A percentile compares a stretch with the other conserved stretches of the same genome.
Conservation (phyloP, 208 protist species). For the Wallacemonas sp. region DNA sequence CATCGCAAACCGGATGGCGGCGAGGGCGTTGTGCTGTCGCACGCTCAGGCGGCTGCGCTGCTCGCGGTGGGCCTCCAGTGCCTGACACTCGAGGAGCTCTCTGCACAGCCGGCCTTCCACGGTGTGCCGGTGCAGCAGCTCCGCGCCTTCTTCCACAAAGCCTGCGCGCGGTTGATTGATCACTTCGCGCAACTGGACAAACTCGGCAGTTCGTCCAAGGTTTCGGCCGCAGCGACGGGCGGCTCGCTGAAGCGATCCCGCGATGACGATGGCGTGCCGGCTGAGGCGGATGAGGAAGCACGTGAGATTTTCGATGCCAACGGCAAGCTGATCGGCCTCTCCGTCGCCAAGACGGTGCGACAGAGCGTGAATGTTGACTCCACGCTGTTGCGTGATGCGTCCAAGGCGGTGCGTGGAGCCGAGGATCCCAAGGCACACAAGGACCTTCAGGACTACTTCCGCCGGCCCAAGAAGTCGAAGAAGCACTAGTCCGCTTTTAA, state of each 20-base stretch:
- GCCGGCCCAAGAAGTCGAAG: constrained; percentile 62
- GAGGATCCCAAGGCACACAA: constrained; percentile 26
- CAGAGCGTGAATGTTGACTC: constrained; percentile 60
- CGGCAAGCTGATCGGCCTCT: constrained; percentile 74
- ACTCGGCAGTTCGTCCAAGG: constrained; percentile 12
- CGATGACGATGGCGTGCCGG: constrained; percentile 8
- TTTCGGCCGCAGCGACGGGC: not conserved
- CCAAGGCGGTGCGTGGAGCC: constrained; percentile 39
- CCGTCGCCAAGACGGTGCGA: constrained; percentile 59
- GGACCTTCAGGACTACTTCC: constrained; percentile 75
- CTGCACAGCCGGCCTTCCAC: constrained; percentile 54
- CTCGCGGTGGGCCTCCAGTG: constrained; percentile 95
- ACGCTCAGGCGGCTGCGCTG: constrained; percentile 93
- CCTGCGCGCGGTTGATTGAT: constrained; percentile 67
- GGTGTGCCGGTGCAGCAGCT: constrained; percentile 80
- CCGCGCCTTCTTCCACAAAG: constrained; percentile 87
- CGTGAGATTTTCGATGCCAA: constrained; percentile 64
- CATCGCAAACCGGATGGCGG: constrained; percentile 62
- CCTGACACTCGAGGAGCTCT: constrained; percentile 70
- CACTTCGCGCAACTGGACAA: constrained; percentile 69
- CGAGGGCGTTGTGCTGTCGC: constrained; percentile 82
- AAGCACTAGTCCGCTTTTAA: constrained; percentile 36
- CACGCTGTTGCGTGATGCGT: constrained; percentile 73
- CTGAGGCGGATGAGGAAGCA: constrained; percentile 39
- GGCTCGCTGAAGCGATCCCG: not conserved